phyloP scores from a whole-genome alignment of 495 filamentous ascomycete genomes.

The Neurospora intermedia region DNA sequence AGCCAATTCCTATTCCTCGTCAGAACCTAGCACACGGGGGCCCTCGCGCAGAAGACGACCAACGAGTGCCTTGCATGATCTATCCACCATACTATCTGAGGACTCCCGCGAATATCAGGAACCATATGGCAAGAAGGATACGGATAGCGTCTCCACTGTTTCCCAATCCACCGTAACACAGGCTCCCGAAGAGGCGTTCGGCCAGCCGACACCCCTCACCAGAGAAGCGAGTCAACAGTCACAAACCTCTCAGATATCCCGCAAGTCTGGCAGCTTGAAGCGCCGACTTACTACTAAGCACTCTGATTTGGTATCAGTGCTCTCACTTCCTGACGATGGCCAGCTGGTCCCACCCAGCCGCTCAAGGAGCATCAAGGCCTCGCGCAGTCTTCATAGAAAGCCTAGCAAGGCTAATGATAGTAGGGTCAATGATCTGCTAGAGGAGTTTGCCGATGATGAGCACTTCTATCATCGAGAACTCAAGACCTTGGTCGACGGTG shows the following conservation, averaged over 20 bases:
- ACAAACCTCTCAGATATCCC: not conserved
- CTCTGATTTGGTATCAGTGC: conserved; percentile 84
- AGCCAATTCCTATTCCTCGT: conserved; percentile 23
- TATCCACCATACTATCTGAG: conserved; percentile 63
- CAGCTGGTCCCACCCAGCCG: conserved; percentile 30
- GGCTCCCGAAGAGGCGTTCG: conserved; percentile 19
- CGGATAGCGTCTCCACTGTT: conserved; percentile 30
- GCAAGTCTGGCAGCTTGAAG: conserved; percentile 41
- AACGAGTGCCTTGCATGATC: conserved; percentile 50
- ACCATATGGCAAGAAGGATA: conserved; percentile 23
- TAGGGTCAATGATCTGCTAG: conserved; percentile 63
- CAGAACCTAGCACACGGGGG: conserved; percentile 11
- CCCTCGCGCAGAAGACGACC: conserved; percentile 41
- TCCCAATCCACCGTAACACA: conserved; percentile 43
- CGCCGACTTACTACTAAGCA: conserved; percentile 84
- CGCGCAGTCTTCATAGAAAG: conserved; percentile 59
- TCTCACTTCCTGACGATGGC: conserved; percentile 62
- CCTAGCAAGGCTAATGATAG: conserved; percentile 54
- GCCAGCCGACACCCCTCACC: conserved; percentile 28
- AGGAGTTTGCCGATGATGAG: conserved; percentile 76
- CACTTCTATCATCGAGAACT: conserved; percentile 85
- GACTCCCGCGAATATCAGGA: conserved; percentile 39
- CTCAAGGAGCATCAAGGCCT: conserved; percentile 53
- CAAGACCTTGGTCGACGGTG: conserved; percentile 87
- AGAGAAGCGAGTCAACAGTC: conserved; percentile 24